Conservation (phyloP, 139 green algal species). For the Micromonas commoda region DNA sequence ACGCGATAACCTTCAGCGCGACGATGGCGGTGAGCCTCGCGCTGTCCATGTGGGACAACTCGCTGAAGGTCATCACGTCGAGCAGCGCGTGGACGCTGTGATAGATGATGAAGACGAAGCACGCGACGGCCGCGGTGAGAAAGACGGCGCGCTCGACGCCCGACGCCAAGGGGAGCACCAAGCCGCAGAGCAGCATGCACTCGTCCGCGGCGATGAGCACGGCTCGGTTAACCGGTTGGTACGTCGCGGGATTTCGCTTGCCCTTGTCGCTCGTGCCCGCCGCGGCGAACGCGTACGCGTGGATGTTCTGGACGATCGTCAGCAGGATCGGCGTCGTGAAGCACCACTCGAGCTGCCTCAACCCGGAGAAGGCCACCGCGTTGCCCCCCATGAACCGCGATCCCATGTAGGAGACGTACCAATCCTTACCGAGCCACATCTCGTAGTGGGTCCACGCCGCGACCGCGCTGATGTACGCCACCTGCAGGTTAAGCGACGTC, state of each 20-base stretch:
- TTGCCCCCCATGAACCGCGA: neutral
- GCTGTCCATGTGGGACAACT: neutral
- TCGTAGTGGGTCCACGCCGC: conserved; percentile 11
- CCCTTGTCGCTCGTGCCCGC: no score
- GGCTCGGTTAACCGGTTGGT: neutral
- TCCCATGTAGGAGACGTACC: neutral
- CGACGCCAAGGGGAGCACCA: neutral
- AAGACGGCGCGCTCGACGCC: neutral
- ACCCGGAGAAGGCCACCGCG: neutral
- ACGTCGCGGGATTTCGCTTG: neutral
- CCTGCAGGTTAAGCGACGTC: neutral
- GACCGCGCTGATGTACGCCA: conserved; percentile 9
- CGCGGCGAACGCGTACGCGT: neutral
- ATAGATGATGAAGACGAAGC: neutral
- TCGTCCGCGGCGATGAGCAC: neutral
- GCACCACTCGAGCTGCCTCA: conserved; percentile 18
- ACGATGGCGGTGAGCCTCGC: neutral
- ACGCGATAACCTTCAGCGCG: neutral
- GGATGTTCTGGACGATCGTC: neutral
- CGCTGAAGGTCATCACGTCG: neutral
- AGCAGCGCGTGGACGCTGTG: neutral
- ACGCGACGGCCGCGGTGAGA: neutral
- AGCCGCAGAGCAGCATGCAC: neutral
- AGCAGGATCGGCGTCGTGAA: conserved; percentile 17
- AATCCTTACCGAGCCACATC: neutral